phyloP scores from a whole-genome alignment of 495 filamentous ascomycete genomes.

The Apodospora peruviana region DNA sequence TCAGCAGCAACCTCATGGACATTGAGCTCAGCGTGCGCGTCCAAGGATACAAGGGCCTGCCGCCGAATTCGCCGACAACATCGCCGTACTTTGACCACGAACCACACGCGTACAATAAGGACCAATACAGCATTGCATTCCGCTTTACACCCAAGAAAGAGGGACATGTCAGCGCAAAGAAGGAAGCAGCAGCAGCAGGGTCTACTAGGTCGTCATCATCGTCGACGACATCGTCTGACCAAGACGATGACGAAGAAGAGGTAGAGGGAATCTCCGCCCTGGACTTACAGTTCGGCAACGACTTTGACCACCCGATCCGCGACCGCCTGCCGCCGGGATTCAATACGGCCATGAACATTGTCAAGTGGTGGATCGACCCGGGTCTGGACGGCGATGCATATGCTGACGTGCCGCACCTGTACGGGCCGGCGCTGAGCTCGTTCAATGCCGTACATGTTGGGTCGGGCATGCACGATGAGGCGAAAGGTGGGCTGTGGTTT shows the following conservation, averaged over 20 bases:
- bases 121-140: slow-evolving; percentile 79
- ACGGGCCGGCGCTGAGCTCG: slow-evolving; percentile 66
- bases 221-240: background rate
- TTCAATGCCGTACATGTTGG: slow-evolving; percentile 71
- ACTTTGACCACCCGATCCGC: slow-evolving; percentile 83
- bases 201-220: background rate
- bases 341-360: slow-evolving; percentile 69
- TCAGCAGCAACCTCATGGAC: slow-evolving; percentile 56
- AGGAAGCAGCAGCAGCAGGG: background rate
- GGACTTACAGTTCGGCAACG: slow-evolving; percentile 84
- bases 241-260: background rate
- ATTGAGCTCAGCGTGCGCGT: slow-evolving; percentile 66
- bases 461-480: slow-evolving; percentile 34
- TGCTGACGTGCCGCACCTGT: slow-evolving; percentile 78
- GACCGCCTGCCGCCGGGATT: slow-evolving; percentile 85
- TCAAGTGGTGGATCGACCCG: slow-evolving; percentile 83
- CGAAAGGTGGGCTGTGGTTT: slow-evolving; percentile 48
- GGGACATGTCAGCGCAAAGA: background rate
- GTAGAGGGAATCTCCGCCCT: slow-evolving; percentile 51
- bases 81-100: slow-evolving; percentile 70
- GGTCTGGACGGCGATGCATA: slow-evolving; percentile 83
- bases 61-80: slow-evolving; percentile 50
- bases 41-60: slow-evolving; percentile 52
- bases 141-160: slow-evolving; percentile 59
- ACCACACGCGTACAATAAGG: slow-evolving; percentile 52